Conservation (phyloP, 1,139 yeast genomes). For the Suhomyces maxii region DNA sequence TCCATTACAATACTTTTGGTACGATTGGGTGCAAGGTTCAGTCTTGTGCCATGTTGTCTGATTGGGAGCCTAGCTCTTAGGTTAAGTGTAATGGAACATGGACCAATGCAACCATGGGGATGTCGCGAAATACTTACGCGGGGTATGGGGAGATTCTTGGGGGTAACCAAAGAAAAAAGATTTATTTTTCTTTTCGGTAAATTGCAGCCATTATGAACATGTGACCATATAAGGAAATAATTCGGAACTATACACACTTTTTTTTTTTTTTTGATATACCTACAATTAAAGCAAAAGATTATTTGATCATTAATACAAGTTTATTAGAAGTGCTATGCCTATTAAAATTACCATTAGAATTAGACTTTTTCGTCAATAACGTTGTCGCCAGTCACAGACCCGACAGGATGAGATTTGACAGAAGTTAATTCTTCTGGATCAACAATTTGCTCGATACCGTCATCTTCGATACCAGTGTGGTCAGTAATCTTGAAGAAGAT, state of each 20-base stretch:
- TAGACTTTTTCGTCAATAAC: background rate
- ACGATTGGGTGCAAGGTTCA: no score
- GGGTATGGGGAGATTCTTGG: background rate
- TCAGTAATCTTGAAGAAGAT: conserved; percentile 47
- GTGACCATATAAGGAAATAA: no score
- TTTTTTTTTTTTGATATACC: background rate
- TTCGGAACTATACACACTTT: no score
- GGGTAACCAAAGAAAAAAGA: background rate
- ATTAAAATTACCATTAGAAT: background rate
- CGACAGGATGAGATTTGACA: conserved; percentile 9
- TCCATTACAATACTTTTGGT: no score
- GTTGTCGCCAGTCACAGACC: background rate
- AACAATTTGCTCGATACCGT: conserved; percentile 20
- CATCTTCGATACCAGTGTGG: conserved; percentile 44
- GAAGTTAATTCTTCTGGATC: conserved; percentile 29
- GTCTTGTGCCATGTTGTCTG: background rate
- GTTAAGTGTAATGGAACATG: background rate
- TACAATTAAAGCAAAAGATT: background rate
- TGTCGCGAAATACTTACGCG: background rate
- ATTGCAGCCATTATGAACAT: no score
- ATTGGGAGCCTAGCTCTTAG: background rate
- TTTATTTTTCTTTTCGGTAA: no score
- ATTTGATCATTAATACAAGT: background rate
- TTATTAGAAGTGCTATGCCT: background rate
- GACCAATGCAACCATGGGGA: background rate